Conservation (phyloP, 257 asterid species). For the Fraxinus americana region DNA sequence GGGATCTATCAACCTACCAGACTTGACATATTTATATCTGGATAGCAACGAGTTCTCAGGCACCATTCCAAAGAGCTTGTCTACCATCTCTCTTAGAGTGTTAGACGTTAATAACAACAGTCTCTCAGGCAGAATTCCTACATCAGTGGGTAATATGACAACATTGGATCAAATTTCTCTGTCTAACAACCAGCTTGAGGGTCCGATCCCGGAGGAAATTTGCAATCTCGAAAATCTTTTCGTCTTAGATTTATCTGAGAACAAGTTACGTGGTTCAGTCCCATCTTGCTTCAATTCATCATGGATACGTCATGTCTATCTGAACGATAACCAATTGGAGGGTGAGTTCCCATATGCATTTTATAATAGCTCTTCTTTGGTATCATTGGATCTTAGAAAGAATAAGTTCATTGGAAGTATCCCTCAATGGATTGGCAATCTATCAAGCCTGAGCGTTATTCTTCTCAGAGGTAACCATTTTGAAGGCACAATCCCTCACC, state of each 20-base stretch:
- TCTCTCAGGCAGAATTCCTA: neutral
- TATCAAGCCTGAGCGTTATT: neutral
- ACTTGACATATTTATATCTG: constrained; percentile 17
- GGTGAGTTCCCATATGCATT: neutral
- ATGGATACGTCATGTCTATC: neutral
- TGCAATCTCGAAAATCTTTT: neutral
- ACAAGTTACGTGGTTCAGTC: neutral
- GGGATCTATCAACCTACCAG: neutral
- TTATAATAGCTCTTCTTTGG: neutral
- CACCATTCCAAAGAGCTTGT: neutral
- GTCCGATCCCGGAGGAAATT: constrained; percentile 5
- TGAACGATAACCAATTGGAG: neutral
- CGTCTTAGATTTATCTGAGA: neutral
- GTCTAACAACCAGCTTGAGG: neutral
- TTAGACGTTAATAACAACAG: constrained; percentile 2
- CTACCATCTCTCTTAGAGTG: neutral
- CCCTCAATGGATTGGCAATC: neutral
- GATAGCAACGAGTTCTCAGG: constrained; percentile 25
- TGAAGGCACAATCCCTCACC: constrained; percentile 2
- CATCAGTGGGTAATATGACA: constrained; percentile 6
- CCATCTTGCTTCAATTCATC: constrained; percentile 11
- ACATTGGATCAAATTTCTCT: neutral
- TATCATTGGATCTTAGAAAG: neutral
- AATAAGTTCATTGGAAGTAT: neutral
- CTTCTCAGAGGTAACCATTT: neutral